These are phyloP conservation scores for Thalassia testudinum DNA, from an alignment of 116 monocot genomes.

Conservation along the genomic window DNA sequence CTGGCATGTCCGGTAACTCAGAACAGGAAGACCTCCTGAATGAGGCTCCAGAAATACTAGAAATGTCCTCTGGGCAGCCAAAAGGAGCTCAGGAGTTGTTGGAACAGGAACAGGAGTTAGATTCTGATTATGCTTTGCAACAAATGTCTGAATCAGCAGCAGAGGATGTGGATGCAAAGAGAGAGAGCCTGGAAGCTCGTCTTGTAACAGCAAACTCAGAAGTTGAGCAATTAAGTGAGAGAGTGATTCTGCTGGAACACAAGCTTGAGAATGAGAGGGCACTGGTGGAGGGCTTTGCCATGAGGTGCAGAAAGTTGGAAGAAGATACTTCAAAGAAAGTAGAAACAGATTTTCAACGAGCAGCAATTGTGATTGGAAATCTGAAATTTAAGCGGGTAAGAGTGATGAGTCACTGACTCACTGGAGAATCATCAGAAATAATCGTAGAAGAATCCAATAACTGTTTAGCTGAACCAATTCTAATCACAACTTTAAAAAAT, in stretches of 20 bases:
- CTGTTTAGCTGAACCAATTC: too few species aligned
- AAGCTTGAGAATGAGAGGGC: conserved; percentile 22
- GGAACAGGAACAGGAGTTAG: conserved; percentile 25
- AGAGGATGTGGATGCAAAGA: conserved; percentile 8
- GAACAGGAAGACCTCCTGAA: conserved; percentile 19
- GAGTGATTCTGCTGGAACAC: conserved; percentile 15
- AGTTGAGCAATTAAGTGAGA: conserved; percentile 20
- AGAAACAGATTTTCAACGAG: conserved; percentile 8
- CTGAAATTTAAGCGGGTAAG: conserved; percentile 49
- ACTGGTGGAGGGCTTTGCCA: conserved; percentile 12
- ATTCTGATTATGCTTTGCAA: conserved; percentile 18
- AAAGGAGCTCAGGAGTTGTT: conserved; percentile 15
- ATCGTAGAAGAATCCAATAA: too few species aligned
- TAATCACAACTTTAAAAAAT: too few species aligned
- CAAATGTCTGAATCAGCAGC: conserved; percentile 18
- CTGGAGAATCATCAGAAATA: too few species aligned
- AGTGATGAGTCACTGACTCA: too few species aligned
- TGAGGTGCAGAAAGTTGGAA: conserved; percentile 20
- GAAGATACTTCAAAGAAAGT: conserved; percentile 7
- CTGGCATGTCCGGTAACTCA: conserved; percentile 16
- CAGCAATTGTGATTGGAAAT: conserved; percentile 23
- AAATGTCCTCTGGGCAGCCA: conserved; percentile 8
- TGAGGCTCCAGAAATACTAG: conserved; percentile 17
- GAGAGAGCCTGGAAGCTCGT: conserved; percentile 12
- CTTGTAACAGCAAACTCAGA: conserved; percentile 1